Percentiles rank a stretch among this genome's conserved stretches.
Evolutionary conservation across 768 basidiomycete species (phyloP).

Genomic region (Roridomyces roridus): DNA sequence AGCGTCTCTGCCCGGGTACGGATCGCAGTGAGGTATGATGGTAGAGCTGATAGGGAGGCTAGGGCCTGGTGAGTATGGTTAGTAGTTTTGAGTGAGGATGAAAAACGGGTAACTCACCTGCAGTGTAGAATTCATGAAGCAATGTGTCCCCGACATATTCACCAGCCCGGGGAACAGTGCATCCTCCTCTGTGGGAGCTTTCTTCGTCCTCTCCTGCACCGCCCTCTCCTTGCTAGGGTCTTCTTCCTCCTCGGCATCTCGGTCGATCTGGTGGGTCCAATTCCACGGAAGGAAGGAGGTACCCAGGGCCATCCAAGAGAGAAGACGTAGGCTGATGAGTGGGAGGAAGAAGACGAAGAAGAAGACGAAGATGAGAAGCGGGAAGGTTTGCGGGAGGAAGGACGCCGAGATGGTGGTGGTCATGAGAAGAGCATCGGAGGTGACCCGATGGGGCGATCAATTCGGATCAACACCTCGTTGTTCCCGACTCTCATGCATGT

Average conservation of each 20-base stretch:
- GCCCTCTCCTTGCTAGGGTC: conserved; percentile 41
- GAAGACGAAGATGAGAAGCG: conserved; percentile 59
- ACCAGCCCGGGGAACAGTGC: conserved; percentile 88
- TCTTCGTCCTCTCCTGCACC: conserved; percentile 47
- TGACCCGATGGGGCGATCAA: too few species aligned
- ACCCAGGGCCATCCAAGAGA: conserved; percentile 36
- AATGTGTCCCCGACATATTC: conserved; percentile 95
- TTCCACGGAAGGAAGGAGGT: conserved; percentile 80
- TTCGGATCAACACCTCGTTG: too few species aligned
- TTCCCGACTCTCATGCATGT: too few species aligned
- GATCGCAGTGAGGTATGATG: conserved; percentile 78
- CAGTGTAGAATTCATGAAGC: conserved; percentile 96
- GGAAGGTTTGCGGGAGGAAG: conserved; percentile 61
- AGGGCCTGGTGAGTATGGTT: conserved; percentile 67
- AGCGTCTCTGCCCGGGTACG: conserved; percentile 77
- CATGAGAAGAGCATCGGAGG: too few species aligned
- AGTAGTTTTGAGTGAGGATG: too few species aligned
- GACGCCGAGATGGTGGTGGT: too few species aligned
- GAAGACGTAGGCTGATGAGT: too few species aligned
- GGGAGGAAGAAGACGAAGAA: conserved; percentile 60
- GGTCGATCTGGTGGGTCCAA: conserved; percentile 50
- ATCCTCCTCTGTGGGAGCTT: conserved; percentile 29
- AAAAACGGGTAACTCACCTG: conserved; percentile 57
- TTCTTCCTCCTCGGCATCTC: conserved; percentile 31
- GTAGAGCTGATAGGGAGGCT: conserved; percentile 84